Evolutionary conservation across 2,329 filamentous ascomycete genomes (phyloP).

Genomic region (Calonectria hawksworthii): DNA sequence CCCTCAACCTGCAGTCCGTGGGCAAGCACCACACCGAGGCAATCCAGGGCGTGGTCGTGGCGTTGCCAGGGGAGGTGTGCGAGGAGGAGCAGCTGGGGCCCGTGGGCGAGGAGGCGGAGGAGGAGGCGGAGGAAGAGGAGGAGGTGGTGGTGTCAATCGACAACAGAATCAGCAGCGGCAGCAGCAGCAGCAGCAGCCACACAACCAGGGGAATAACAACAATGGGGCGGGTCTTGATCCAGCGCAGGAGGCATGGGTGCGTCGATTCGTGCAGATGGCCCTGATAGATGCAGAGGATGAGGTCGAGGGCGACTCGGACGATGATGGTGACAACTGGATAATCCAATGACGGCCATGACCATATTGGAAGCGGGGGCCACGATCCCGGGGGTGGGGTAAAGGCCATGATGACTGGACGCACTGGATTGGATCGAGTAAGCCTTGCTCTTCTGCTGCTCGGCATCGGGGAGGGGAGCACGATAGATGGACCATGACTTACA

Average conservation of each 20-base stretch:
- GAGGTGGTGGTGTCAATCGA: conserved; percentile 41
- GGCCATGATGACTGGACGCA: neutral
- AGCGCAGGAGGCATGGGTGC: conserved; percentile 66
- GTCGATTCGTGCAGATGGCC: conserved; percentile 68
- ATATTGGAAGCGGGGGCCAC: conserved; percentile 2
- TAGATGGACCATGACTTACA: conserved; percentile 13
- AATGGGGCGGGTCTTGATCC: conserved; percentile 56
- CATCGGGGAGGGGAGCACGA: neutral
- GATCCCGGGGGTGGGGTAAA: conserved; percentile 16
- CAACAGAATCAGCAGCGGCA: conserved; percentile 41
- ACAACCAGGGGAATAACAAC: conserved; percentile 37
- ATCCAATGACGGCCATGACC: conserved; percentile 37
- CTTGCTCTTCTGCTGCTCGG: conserved; percentile 5
- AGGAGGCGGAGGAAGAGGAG: conserved; percentile 25
- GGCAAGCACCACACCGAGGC: conserved; percentile 41
- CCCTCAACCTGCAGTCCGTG: conserved; percentile 46
- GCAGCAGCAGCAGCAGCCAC: conserved; percentile 42
- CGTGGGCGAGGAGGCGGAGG: conserved; percentile 40
- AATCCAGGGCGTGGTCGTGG: conserved; percentile 35
- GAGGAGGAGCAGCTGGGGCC: conserved; percentile 41
- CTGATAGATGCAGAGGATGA: conserved; percentile 67
- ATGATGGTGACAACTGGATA: conserved; percentile 48
- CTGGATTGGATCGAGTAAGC: conserved; percentile 22
- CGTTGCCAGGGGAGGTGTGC: conserved; percentile 31
- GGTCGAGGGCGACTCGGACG: conserved; percentile 58